Evolutionary conservation across 805 yeast species (phyloP), one percentile per base, ranked within the genome.

Genomic region (Wickerhamiella nectarea): DNA sequence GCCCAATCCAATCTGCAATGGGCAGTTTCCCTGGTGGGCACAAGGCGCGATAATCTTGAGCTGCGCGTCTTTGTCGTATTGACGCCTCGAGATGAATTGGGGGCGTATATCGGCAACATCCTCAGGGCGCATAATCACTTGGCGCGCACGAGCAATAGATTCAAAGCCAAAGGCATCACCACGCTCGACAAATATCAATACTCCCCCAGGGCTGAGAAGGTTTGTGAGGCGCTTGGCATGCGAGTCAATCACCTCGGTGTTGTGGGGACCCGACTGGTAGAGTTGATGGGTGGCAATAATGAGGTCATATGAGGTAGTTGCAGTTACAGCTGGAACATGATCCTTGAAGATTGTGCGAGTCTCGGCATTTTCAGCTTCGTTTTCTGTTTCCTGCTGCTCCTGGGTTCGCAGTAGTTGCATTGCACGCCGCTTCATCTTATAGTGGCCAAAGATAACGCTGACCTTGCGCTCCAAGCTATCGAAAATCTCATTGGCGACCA

Each of bases 111-210:
- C 33, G 6, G 11, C 6, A 9, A 52, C 43, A 22, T 55, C 61
- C 26, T 58, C 94, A 0, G 96, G 95, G 52, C 97, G 74, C n/a
- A 89, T 64, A 72, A 85, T 75, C 3, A 84, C 63, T 58, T 89
- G 95, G 55, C 98, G 70, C 4, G 96, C 95, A 43, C 95, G 68
- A 0, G 95, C 93, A 46, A 86, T 71, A 2, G 76, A 69, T 61
- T 91, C 98, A 56, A 84, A 84, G 0, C 97, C 97, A 25, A 77
- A 56, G 0, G 96, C 84, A 45, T 80, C 82, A 2, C 98, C 98
- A 49, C 95, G 69, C 62, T 91, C 97, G 2, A 87, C 63, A 1
- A 91, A 58, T 1, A 86, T 78, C 10, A 89, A 61, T 46, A 78
- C 77, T 0, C 97, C 98, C 9, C 75, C 74, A 0, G 95, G 95